A percentile compares a stretch with the other conserved stretches of the same genome.
Evolutionary conservation across 164 flowering plant genomes (phyloP).

Genomic region (Liriodendron chinense): DNA sequence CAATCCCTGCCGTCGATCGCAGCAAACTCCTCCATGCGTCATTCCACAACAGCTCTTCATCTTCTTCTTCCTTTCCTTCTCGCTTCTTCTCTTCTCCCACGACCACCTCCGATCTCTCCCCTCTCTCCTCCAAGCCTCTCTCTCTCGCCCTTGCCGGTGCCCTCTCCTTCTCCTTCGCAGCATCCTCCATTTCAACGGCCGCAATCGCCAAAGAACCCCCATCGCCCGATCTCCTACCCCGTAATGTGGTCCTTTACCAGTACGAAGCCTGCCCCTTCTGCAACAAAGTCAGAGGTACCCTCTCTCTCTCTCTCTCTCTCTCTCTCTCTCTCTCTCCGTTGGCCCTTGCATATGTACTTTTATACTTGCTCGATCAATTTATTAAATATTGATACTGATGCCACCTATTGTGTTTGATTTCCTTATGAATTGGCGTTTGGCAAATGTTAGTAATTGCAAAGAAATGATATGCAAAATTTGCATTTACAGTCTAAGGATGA

Average conservation of each 20-base stretch:
- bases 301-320: background rate
- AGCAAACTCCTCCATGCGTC: background rate
- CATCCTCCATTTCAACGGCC: conserved; percentile 34
- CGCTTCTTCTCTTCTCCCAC: conserved; percentile 1
- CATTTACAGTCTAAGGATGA: too few species aligned
- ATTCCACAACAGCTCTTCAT: background rate
- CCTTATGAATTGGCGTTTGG: too few species aligned
- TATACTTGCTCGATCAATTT: too few species aligned
- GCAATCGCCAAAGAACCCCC: conserved; percentile 57
- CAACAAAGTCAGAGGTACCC: conserved; percentile 84
- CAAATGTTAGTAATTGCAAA: too few species aligned
- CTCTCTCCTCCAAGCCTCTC: background rate
- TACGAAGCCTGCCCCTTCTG: conserved; percentile 99
- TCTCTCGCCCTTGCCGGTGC: conserved; percentile 40
- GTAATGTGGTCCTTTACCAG: conserved; percentile 89
- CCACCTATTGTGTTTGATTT: too few species aligned
- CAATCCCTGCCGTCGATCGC: background rate
- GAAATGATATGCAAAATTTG: too few species aligned
- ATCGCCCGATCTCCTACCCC: conserved; percentile 35
- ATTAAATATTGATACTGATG: too few species aligned
- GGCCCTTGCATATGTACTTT: too few species aligned
- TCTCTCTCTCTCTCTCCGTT: too few species aligned
- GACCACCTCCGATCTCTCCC: background rate
- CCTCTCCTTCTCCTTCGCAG: conserved; percentile 46
- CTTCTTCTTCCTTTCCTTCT: background rate